phyloP scores from a whole-genome alignment of 2,329 filamentous ascomycete species.

The Teratosphaeriaceae sp. region DNA sequence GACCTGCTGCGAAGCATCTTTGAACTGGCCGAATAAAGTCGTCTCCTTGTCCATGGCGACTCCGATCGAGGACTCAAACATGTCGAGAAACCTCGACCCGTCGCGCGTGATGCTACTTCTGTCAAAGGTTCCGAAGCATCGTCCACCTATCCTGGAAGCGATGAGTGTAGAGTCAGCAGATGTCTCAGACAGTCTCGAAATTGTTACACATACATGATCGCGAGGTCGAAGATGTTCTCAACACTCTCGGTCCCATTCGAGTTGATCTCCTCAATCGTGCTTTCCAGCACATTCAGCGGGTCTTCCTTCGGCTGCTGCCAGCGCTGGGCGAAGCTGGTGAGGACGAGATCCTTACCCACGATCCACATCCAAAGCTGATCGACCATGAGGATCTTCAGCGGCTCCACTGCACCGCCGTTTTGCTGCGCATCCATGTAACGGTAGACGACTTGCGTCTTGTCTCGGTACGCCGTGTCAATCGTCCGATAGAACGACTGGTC shows the following conservation, averaged over 20 bases:
- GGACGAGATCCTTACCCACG: constrained; percentile 50
- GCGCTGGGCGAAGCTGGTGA: constrained; percentile 53
- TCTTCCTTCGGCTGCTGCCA: constrained; percentile 57
- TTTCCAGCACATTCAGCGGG: constrained; percentile 56
- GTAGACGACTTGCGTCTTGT: constrained; percentile 59
- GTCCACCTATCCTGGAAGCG: constrained; percentile 44
- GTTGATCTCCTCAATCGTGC: constrained; percentile 59
- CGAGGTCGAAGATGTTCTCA: constrained; percentile 55
- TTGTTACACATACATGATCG: no score
- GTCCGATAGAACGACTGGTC: constrained; percentile 63
- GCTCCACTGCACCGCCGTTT: constrained; percentile 19
- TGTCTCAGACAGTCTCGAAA: no score
- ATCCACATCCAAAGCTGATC: constrained; percentile 64
- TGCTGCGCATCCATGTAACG: constrained; percentile 43
- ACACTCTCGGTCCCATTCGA: constrained; percentile 56
- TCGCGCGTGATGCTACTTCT: constrained; percentile 55
- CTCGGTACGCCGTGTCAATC: constrained; percentile 53
- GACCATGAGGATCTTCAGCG: constrained; percentile 60
- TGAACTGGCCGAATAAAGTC: constrained; percentile 54
- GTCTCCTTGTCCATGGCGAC: constrained; percentile 33
- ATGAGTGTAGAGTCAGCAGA: no score
- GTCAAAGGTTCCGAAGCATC: constrained; percentile 42
- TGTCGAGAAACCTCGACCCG: constrained; percentile 58
- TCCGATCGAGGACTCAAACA: constrained; percentile 60
- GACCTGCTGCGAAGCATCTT: constrained; percentile 51